phyloP scores from a whole-genome alignment of 208 protist genomes.

The Wallacemonas sp. region DNA sequence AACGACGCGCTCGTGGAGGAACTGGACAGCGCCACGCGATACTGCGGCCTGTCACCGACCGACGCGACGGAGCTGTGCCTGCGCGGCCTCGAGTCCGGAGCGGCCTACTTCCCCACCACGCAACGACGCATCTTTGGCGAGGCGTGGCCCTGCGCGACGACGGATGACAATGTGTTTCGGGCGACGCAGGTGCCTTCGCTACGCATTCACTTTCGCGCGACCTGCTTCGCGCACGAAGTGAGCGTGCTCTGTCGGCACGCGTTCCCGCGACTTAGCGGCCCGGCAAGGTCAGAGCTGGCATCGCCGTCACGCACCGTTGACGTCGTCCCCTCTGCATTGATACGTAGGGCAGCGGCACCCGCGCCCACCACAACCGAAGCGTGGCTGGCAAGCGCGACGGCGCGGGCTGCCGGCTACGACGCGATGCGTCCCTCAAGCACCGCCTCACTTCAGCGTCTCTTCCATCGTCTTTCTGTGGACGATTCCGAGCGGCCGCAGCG shows the following conservation, averaged over 20 bases:
- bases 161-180: conserved; percentile 46
- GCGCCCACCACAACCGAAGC: neutral
- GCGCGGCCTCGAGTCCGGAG: conserved; percentile 21
- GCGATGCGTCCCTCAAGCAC: neutral
- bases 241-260: conserved; percentile 40
- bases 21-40: conserved; percentile 46
- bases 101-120: conserved; percentile 18
- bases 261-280: too few relatives aligned
- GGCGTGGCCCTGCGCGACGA: conserved; percentile 51
- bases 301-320: too few relatives aligned
- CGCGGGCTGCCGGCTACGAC: neutral
- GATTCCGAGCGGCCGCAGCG: neutral
- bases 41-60: conserved; percentile 37
- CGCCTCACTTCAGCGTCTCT: neutral
- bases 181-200: conserved; percentile 68
- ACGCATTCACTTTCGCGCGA: conserved; percentile 60
- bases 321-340: too few relatives aligned
- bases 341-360: conserved; percentile 5
- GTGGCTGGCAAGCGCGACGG: too few relatives aligned
- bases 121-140: conserved; percentile 30
- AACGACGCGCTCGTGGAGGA: conserved; percentile 67
- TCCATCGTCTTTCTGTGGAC: neutral
- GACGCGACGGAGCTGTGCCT: conserved; percentile 78
- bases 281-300: too few relatives aligned
- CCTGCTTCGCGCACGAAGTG: conserved; percentile 60